Percentiles rank a stretch among this genome's conserved stretches.
phyloP scores from a whole-genome alignment of 2,329 filamentous ascomycete genomes.

The Penicillium sp. region DNA sequence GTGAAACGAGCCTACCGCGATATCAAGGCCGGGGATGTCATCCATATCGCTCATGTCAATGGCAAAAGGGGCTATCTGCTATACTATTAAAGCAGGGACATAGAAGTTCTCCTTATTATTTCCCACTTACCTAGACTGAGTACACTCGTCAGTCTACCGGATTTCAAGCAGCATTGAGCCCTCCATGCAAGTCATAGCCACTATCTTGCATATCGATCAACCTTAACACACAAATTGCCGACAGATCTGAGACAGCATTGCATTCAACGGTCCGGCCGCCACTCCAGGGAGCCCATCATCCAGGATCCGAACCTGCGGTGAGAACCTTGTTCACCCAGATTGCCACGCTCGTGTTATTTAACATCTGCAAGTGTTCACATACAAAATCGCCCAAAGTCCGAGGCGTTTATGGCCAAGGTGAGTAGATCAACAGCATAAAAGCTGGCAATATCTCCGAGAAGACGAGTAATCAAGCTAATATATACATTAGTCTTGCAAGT shows the following conservation, averaged over 20 bases:
- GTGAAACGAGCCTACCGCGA: conserved; percentile 18
- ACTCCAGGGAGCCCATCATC: background rate
- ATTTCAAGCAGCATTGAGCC: background rate
- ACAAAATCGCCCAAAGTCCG: background rate
- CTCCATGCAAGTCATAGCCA: background rate
- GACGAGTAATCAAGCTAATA: conserved; percentile 25
- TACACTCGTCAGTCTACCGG: too few relatives aligned
- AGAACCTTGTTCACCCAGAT: conserved; percentile 5
- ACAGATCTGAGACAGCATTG: conserved; percentile 33
- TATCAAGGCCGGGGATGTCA: conserved; percentile 15
- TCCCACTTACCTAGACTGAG: too few relatives aligned
- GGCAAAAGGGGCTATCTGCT: background rate
- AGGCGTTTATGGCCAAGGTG: background rate
- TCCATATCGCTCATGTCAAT: background rate
- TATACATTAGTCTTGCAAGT: conserved; percentile 35
- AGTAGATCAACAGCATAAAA: background rate
- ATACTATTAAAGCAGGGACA: conserved; percentile 9
- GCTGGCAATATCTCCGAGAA: conserved; percentile 21
- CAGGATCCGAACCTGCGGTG: conserved; percentile 11
- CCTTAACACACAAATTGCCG: conserved; percentile 12
- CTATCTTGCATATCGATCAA: background rate
- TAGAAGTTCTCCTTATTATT: background rate
- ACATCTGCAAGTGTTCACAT: conserved; percentile 12
- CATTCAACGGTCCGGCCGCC: conserved; percentile 25
- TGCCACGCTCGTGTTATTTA: background rate